Percentiles rank a stretch among this genome's conserved stretches.
phyloP scores from a whole-genome alignment of 78 protist genomes.

The Capsaspora owczarzaki region DNA sequence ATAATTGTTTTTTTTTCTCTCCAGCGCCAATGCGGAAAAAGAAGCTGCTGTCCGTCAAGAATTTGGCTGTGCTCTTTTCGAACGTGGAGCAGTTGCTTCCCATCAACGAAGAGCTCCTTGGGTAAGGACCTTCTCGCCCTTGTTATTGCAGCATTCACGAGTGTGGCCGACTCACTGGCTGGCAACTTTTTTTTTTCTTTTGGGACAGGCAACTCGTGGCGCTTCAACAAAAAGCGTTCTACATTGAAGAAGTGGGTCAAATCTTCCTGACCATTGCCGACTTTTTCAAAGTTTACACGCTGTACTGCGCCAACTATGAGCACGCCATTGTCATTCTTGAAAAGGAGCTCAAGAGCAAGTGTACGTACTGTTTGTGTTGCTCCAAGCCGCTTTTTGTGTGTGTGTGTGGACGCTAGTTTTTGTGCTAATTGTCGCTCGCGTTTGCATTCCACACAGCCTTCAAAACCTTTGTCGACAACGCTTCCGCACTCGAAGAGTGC shows the following conservation, averaged over 20 bases:
- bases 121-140: neutral
- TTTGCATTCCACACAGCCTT: neutral
- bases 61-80: neutral
- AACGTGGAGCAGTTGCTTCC: neutral
- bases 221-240: too few relatives aligned
- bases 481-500: neutral
- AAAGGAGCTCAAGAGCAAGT: neutral
- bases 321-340: neutral
- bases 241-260: neutral
- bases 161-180: too few relatives aligned
- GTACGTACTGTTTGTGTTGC: neutral
- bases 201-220: too few relatives aligned
- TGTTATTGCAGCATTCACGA: too few relatives aligned
- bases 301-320: neutral
- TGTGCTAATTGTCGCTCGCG: neutral
- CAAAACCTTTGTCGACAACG: neutral
- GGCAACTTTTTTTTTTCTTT: too few relatives aligned
- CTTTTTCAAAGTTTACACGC: neutral
- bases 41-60: neutral
- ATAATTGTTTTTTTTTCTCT: neutral
- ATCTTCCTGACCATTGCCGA: neutral
- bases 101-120: neutral
- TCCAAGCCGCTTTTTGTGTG: neutral
- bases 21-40: neutral
- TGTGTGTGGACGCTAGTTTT: neutral